phyloP scores from a whole-genome alignment of 2,329 filamentous ascomycete genomes.

The Cryphonectria naterciae region DNA sequence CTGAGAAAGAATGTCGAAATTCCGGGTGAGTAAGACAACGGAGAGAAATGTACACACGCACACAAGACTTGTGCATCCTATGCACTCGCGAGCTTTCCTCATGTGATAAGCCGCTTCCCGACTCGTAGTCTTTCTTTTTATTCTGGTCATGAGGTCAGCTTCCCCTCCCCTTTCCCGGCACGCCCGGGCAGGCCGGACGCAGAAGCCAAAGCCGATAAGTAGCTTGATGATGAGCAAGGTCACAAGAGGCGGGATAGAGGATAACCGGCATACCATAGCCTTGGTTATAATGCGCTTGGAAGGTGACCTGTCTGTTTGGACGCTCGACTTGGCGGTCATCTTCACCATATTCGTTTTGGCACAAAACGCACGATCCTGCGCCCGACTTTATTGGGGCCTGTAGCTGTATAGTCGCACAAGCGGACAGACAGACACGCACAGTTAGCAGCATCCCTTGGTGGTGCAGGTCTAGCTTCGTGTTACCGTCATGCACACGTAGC shows the following conservation, averaged over 20 bases:
- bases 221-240: background rate
- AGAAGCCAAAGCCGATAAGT: background rate
- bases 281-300: background rate
- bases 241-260: background rate
- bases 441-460: constrained; percentile 11
- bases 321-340: background rate
- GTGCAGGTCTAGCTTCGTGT: constrained; percentile 16
- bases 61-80: constrained; percentile 1
- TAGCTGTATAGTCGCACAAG: constrained; percentile 7
- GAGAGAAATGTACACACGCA: background rate
- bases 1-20: constrained; percentile 25
- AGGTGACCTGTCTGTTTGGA: constrained; percentile 2
- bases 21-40: constrained; percentile 22
- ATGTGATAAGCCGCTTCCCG: constrained; percentile 21
- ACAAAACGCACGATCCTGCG: constrained; percentile 20
- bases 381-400: constrained; percentile 13
- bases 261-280: background rate
- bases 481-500: constrained; percentile 3
- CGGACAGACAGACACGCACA: constrained; percentile 9
- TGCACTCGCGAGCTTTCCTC: constrained; percentile 5
- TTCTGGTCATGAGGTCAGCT: background rate
- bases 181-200: background rate
- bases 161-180: no score
- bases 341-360: constrained; percentile 12
- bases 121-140: background rate